phyloP scores from a whole-genome alignment of 768 basidiomycete species.

The Hypsizygus marmoreus region DNA sequence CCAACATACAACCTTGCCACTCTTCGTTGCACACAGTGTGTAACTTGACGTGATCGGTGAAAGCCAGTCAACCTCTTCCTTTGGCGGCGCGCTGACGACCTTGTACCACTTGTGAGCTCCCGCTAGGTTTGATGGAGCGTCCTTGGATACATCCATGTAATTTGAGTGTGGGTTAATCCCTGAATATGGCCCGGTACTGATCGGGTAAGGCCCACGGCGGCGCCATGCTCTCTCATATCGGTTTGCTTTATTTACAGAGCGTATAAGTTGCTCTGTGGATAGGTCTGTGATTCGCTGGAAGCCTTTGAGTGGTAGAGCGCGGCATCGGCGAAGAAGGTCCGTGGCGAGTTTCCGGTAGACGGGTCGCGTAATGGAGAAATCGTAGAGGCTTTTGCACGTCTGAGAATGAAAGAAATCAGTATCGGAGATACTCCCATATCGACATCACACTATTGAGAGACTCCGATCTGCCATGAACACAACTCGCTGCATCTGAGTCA shows the following conservation, averaged over 20 bases:
- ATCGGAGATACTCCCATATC: slow-evolving; percentile 1
- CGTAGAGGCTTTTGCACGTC: slow-evolving; percentile 64
- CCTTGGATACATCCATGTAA: slow-evolving; percentile 37
- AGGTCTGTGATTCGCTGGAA: slow-evolving; percentile 72
- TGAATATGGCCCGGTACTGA: slow-evolving; percentile 31
- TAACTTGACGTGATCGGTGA: slow-evolving; percentile 77
- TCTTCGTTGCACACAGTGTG: slow-evolving; percentile 76
- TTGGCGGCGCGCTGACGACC: slow-evolving; percentile 64
- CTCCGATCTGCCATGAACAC: too few relatives aligned
- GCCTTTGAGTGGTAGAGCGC: slow-evolving; percentile 67
- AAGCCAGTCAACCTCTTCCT: slow-evolving; percentile 74
- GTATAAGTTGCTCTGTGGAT: slow-evolving; percentile 59
- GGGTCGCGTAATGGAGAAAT: slow-evolving; percentile 64
- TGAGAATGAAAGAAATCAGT: slow-evolving; percentile 23
- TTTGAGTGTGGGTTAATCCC: slow-evolving; percentile 36
- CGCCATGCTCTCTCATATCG: slow-evolving; percentile 66
- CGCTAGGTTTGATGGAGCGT: slow-evolving; percentile 8
- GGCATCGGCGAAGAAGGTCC: slow-evolving; percentile 63
- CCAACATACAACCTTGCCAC: slow-evolving; percentile 78
- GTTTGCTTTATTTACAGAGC: slow-evolving; percentile 62
- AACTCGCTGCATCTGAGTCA: too few relatives aligned
- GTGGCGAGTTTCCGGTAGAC: slow-evolving; percentile 69
- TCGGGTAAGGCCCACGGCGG: slow-evolving; percentile 55
- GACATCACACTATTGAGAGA: not conserved
- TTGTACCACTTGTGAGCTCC: slow-evolving; percentile 58